Base-by-base conservation (phyloP, 179 eudicot species). In the Beta macrorhiza region DNA sequence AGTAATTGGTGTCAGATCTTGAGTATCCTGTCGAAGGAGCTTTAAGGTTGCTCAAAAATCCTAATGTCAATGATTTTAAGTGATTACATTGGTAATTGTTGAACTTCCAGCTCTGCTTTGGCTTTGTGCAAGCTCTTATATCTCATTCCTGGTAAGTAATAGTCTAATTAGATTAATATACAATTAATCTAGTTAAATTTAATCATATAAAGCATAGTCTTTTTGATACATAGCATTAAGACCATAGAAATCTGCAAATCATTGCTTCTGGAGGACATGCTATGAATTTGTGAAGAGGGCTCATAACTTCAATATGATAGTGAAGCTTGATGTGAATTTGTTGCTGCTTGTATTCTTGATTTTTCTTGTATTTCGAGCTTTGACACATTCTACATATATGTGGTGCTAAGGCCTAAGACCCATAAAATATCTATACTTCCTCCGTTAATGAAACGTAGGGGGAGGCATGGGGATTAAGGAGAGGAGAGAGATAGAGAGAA, bases 281-380 rank as follows among this genome's bases (percentile, higher is more conserved):
- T 45, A 72, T 95, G 85, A 25, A 29, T 9, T 49, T 6, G 3
- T 49, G 53, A 49, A 94, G 93, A 85, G 93, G 90, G 71, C 92
- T 79, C 97, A 95, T 76, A 93, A 91, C 82, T 93, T 93, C 68
- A 91, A 89, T 84, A 84, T 92, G 97, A 78, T 92, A 75, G 97
- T 93, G 85, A 89, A 90, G 85, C 95, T 95, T 87, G 97, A 95
- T 58, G 95, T 91, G 85, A 93, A 87, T 93, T 95, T 83, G 93
- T 94, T n/a, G 98, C 91, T 29, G 96, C 97, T 88, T 92, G 94
- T 91, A 78, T 80, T 51, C 47, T 75, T 73, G 8, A 15, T 63
- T 13, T 76, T 37, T 37, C 42, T 37, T 37, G 42, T 37, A 37
- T 37, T 2, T 37, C 3, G 42, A 37, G 42, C 42, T 51, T 17